phyloP scores from a whole-genome alignment of 805 yeast genomes.

The Candida suzukii region DNA sequence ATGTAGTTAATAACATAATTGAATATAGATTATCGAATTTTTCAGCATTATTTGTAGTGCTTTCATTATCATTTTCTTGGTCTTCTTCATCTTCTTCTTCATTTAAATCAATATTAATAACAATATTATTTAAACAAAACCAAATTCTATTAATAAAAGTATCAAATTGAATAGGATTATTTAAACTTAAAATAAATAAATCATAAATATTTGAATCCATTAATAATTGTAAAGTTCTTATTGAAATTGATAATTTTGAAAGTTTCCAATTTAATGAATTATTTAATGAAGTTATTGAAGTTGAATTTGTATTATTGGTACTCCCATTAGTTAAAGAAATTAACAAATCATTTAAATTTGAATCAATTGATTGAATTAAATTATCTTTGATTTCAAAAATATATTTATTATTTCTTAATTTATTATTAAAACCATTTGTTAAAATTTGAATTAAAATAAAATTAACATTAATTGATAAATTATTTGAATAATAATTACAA shows the following conservation, averaged over 20 bases:
- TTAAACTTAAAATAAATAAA: slow-evolving; percentile 13
- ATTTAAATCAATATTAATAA: slow-evolving; percentile 11
- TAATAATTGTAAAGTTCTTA: slow-evolving; percentile 19
- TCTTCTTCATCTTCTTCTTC: slow-evolving; percentile 4
- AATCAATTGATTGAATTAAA: slow-evolving; percentile 14
- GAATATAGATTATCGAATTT: slow-evolving; percentile 23
- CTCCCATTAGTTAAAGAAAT: slow-evolving; percentile 21
- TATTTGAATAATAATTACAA: slow-evolving; percentile 13
- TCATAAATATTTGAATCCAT: slow-evolving; percentile 15
- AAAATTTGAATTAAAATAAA: slow-evolving; percentile 16
- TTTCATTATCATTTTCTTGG: slow-evolving; percentile 2
- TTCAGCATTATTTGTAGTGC: slow-evolving; percentile 4
- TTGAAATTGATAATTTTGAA: slow-evolving; percentile 18
- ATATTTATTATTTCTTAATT: slow-evolving; percentile 16
- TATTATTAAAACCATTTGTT: slow-evolving; percentile 11
- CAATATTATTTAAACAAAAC: slow-evolving; percentile 26
- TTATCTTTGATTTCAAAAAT: slow-evolving; percentile 14
- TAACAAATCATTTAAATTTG: slow-evolving; percentile 14
- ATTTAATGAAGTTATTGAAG: slow-evolving; percentile 3
- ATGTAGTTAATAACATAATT: slow-evolving; percentile 15
- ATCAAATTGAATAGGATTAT: slow-evolving; percentile 15
- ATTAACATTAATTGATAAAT: slow-evolving; percentile 16
- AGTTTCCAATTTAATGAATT: slow-evolving; percentile 13
- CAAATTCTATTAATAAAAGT: slow-evolving; percentile 20
- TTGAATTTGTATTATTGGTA: slow-evolving; percentile 2